Percentiles rank a stretch among this genome's conserved stretches.
Evolutionary conservation across 306 rosid genomes (phyloP).

Genomic region (Begonia peltatifolia): DNA sequence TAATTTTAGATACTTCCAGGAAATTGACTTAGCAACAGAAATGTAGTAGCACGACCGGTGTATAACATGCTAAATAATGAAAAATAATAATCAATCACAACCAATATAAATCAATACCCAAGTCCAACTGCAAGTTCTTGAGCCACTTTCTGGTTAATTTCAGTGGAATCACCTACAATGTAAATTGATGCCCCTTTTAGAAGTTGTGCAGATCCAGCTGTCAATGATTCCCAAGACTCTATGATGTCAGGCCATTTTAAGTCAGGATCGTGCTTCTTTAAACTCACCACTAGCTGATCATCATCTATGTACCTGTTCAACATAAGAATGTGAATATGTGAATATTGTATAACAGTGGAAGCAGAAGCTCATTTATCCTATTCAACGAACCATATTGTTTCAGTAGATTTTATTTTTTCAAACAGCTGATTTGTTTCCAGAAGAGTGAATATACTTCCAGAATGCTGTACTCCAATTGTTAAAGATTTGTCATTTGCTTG

Average conservation of each 20-base stretch:
- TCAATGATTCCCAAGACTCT: conserved; percentile 84
- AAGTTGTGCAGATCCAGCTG: conserved; percentile 61
- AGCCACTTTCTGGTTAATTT: conserved; percentile 76
- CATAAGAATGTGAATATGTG: conserved; percentile 8
- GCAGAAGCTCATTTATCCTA: conserved; percentile 1
- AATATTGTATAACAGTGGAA: conserved; percentile 6
- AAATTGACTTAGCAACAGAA: too few species aligned
- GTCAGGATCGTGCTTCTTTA: conserved; percentile 81
- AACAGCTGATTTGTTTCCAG: conserved; percentile 58
- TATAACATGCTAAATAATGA: too few species aligned
- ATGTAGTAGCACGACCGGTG: too few species aligned
- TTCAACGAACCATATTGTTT: conserved; percentile 77
- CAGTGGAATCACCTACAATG: conserved; percentile 71
- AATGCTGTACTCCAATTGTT: conserved; percentile 31
- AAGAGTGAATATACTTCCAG: conserved; percentile 51
- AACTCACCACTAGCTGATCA: conserved; percentile 64
- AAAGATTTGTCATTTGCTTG: conserved; percentile 52
- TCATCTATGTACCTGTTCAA: conserved; percentile 76
- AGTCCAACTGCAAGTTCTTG: conserved; percentile 81
- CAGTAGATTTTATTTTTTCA: conserved; percentile 68
- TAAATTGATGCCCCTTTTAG: conserved; percentile 71
- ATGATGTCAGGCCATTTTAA: conserved; percentile 84
- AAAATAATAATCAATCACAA: conserved; percentile 5
- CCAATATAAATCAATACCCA: conserved; percentile 27
- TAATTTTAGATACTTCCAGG: too few species aligned